Evolutionary conservation across 768 basidiomycete species (phyloP).

Genomic region (Auricularia auricula-judae): DNA sequence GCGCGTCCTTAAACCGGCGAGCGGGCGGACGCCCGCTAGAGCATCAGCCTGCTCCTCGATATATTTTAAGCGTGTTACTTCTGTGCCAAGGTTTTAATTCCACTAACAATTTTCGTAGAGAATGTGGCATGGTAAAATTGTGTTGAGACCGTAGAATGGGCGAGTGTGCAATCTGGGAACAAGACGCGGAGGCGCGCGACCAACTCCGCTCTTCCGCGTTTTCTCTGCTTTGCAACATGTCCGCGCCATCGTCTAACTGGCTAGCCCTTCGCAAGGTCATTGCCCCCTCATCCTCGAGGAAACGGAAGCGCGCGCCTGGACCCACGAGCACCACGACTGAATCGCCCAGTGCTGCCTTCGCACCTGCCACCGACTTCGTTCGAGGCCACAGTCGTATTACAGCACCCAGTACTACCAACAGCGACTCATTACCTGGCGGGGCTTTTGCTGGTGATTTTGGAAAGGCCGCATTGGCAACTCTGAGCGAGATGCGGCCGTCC

Average conservation of each 20-base stretch:
- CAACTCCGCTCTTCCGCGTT: background rate
- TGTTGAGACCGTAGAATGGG: no score
- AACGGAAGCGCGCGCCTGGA: background rate
- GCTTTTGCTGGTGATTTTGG: background rate
- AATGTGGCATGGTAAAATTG: no score
- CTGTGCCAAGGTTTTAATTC: no score
- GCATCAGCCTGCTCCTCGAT: no score
- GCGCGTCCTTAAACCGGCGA: no score
- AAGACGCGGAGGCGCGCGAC: no score
- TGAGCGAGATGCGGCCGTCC: background rate
- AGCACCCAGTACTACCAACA: background rate
- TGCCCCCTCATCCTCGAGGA: background rate
- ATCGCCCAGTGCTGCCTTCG: background rate
- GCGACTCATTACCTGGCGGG: background rate
- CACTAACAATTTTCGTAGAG: no score
- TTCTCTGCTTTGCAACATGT: background rate
- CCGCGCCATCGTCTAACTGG: background rate
- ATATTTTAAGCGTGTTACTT: no score
- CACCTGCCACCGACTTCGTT: background rate
- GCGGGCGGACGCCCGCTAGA: no score
- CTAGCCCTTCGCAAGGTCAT: background rate
- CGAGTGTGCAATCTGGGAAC: no score
- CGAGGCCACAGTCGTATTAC: background rate
- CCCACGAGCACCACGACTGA: background rate
- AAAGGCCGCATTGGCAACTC: background rate